These are phyloP conservation scores for Phylloporus arenicola DNA, from an alignment of 768 basidiomycete species.

Conservation along the genomic window DNA sequence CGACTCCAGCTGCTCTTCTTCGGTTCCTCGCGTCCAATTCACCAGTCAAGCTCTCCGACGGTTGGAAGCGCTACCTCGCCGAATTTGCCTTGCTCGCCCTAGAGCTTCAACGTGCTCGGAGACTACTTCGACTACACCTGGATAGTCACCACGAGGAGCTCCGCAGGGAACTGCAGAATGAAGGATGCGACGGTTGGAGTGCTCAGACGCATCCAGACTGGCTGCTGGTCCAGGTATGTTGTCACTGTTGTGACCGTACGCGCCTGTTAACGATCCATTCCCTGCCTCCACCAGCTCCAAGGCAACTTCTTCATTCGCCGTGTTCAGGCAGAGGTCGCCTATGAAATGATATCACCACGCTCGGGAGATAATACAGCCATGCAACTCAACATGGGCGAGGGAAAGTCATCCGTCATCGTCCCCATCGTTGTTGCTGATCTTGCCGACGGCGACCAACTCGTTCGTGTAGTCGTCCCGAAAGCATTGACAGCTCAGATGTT, in stretches of 20 bases:
- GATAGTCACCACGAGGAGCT: constrained; percentile 26
- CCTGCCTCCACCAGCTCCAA: constrained; percentile 32
- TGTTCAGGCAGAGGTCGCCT: constrained; percentile 36
- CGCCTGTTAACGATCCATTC: background rate
- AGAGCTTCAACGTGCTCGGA: constrained; percentile 32
- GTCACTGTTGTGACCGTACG: background rate
- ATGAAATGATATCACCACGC: constrained; percentile 40
- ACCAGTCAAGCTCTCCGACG: background rate
- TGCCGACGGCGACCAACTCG: constrained; percentile 39
- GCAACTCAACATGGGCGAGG: constrained; percentile 57
- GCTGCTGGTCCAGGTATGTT: constrained; percentile 38
- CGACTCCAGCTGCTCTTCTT: constrained; percentile 27
- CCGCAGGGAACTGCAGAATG: constrained; percentile 18
- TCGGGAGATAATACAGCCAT: constrained; percentile 32
- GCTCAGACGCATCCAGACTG: constrained; percentile 31
- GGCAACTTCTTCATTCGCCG: constrained; percentile 37
- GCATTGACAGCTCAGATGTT: constrained; percentile 43
- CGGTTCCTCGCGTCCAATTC: constrained; percentile 23
- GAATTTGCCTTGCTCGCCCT: constrained; percentile 24
- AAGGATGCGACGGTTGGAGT: constrained; percentile 15
- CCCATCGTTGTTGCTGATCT: constrained; percentile 38
- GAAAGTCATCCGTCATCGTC: constrained; percentile 43
- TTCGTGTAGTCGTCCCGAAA: constrained; percentile 45
- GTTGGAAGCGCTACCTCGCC: constrained; percentile 29
- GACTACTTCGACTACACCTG: constrained; percentile 23